A percentile compares a stretch with the other conserved stretches of the same genome.
phyloP scores from a whole-genome alignment of 805 yeast genomes.

The Pichia cabralensis region DNA sequence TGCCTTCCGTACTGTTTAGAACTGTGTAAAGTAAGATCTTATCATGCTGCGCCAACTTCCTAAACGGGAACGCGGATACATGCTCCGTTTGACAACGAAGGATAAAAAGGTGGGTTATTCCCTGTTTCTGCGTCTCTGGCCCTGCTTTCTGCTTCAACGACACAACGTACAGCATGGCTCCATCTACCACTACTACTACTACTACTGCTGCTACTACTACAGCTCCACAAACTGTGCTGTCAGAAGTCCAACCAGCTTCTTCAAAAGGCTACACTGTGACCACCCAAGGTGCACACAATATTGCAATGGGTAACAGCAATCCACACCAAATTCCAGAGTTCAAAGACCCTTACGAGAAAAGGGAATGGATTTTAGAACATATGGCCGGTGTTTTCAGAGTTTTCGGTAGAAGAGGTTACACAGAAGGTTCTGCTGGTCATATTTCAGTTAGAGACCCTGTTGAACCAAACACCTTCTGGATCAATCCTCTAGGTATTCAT shows the following conservation, averaged over 20 bases:
- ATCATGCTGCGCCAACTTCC: no score
- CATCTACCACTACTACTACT: neutral
- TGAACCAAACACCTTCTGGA: conserved; percentile 76
- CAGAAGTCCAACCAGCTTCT: conserved; percentile 22
- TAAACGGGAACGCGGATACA: no score
- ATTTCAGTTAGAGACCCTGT: conserved; percentile 80
- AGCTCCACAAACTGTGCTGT: conserved; percentile 14
- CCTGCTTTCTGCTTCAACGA: no score
- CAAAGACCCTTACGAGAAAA: conserved; percentile 35
- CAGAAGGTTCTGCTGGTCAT: conserved; percentile 80
- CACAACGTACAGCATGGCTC: no score
- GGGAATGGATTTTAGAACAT: conserved; percentile 54
- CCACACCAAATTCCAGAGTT: conserved; percentile 47
- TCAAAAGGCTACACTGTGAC: conserved; percentile 32
- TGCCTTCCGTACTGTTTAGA: no score
- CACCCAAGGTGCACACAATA: conserved; percentile 49
- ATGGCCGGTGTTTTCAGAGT: conserved; percentile 81
- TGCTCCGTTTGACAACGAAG: no score
- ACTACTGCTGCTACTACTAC: conserved; percentile 4
- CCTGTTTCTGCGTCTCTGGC: no score
- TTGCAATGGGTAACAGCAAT: conserved; percentile 42
- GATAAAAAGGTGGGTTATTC: no score
- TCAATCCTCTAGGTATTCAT: conserved; percentile 79
- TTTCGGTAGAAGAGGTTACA: conserved; percentile 67
- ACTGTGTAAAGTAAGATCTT: no score